Evolutionary conservation across 1,284 basidiomycete genomes (phyloP).

Genomic region (Rhizoctonia solani): DNA sequence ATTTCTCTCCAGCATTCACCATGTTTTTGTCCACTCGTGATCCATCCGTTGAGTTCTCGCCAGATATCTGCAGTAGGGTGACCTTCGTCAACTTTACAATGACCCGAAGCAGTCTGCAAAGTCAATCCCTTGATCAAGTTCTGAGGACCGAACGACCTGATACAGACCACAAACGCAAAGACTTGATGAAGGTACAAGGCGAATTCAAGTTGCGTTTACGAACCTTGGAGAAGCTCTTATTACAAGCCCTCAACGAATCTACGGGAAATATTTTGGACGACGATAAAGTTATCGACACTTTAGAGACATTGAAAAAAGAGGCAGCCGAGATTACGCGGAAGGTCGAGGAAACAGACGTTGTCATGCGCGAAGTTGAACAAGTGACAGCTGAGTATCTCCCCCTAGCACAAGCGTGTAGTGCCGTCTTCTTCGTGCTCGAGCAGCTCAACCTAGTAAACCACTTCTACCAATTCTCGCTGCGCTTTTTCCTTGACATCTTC

Average conservation of each 20-base stretch:
- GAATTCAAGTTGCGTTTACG: constrained; percentile 94
- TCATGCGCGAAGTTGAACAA: constrained; percentile 95
- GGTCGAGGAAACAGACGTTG: constrained; percentile 95
- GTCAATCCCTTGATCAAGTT: constrained; percentile 96
- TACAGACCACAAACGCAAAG: constrained; percentile 95
- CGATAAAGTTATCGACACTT: constrained; percentile 97
- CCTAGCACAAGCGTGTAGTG: constrained; percentile 93
- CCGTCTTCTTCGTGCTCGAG: constrained; percentile 96
- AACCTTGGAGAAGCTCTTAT: constrained; percentile 89
- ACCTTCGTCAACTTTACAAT: constrained; percentile 99
- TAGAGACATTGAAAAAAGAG: constrained; percentile 96
- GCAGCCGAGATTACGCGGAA: constrained; percentile 96
- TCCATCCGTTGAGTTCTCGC: constrained; percentile 96
- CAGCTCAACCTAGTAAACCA: constrained; percentile 94
- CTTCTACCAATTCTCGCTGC: constrained; percentile 98
- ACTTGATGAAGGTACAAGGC: constrained; percentile 97
- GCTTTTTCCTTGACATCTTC: constrained; percentile 98
- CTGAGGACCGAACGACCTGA: constrained; percentile 97
- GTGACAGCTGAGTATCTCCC: constrained; percentile 95
- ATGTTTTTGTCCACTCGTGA: constrained; percentile 99
- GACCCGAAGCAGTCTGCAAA: constrained; percentile 97
- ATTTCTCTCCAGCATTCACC: constrained; percentile 98
- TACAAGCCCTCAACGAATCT: constrained; percentile 97
- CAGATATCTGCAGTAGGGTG: constrained; percentile 97
- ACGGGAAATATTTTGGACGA: constrained; percentile 97